These are phyloP conservation scores for Phyllosticta citrichinensis DNA, from an alignment of 2,329 filamentous ascomycete species.

Conservation along the genomic window DNA sequence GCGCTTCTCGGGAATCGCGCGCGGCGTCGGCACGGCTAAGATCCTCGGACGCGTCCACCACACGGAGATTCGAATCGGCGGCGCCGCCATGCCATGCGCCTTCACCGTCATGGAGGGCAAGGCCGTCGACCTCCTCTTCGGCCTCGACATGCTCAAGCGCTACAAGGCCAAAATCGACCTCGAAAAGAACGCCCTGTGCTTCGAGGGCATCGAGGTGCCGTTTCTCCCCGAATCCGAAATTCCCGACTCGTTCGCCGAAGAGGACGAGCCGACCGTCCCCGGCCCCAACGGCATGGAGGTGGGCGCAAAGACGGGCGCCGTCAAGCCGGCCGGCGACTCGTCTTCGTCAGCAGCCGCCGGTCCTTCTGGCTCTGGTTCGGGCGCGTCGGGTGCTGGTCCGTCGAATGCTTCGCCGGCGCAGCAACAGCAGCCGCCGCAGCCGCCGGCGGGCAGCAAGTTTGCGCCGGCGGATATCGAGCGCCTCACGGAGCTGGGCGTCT, in stretches of 20 bases:
- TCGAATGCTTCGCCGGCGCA: not conserved
- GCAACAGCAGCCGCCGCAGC: not conserved
- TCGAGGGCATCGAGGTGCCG: conserved; percentile 76
- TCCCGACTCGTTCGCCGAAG: conserved; percentile 68
- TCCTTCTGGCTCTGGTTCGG: conserved; percentile 8
- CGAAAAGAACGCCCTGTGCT: conserved; percentile 71
- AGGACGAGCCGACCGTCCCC: conserved; percentile 70
- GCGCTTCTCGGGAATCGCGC: conserved; percentile 82
- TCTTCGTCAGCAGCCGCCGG: conserved; percentile 20
- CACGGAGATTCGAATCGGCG: conserved; percentile 88
- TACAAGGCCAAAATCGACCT: conserved; percentile 92
- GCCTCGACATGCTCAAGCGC: conserved; percentile 92
- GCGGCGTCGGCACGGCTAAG: conserved; percentile 85
- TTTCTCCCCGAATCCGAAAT: conserved; percentile 92
- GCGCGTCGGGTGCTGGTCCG: not conserved
- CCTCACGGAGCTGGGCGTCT: conserved; percentile 68
- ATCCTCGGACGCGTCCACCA: conserved; percentile 94
- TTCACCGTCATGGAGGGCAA: conserved; percentile 99
- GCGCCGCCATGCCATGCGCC: conserved; percentile 77
- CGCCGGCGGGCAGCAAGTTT: conserved; percentile 19
- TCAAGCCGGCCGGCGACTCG: conserved; percentile 49
- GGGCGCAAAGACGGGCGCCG: conserved; percentile 70
- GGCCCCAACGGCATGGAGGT: conserved; percentile 86
- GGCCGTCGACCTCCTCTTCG: conserved; percentile 83
- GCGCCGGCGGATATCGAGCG: conserved; percentile 62